phyloP scores from a whole-genome alignment of 352 stramenopile species.

The Blastocystis sp. region DNA sequence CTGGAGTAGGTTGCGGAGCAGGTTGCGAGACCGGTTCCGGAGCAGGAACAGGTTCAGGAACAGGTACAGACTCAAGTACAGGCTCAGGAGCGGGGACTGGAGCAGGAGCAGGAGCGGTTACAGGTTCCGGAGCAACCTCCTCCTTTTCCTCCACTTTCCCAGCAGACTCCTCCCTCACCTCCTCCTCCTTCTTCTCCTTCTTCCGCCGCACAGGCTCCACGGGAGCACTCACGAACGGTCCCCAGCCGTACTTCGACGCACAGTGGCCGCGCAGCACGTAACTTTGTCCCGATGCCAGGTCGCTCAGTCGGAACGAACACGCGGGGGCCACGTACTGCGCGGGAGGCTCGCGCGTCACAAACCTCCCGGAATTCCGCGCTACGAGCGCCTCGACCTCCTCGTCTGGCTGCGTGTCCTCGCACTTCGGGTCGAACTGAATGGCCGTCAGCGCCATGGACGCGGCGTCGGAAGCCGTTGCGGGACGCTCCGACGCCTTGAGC shows the following conservation, averaged over 20 bases:
- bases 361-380: neutral
- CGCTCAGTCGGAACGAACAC: neutral
- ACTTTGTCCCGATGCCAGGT: neutral
- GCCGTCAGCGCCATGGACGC: neutral
- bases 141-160: neutral
- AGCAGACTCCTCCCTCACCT: neutral
- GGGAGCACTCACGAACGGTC: neutral
- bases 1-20: too few relatives aligned
- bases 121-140: neutral
- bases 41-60: too few relatives aligned
- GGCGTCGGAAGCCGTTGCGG: neutral
- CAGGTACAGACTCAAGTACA: too few relatives aligned
- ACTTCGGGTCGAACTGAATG: slow-evolving; percentile 15
- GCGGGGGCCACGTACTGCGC: neutral
- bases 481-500: neutral
- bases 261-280: neutral
- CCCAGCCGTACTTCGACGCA: slow-evolving; percentile 13
- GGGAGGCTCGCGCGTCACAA: neutral
- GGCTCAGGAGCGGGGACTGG: too few relatives aligned
- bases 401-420: neutral
- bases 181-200: neutral
- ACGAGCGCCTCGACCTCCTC: neutral
- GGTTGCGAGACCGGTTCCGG: too few relatives aligned
- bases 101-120: too few relatives aligned
- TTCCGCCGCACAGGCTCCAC: neutral